Conservation (phyloP, 371 early-diverging fungal species). For the Mortierella polycephala region DNA sequence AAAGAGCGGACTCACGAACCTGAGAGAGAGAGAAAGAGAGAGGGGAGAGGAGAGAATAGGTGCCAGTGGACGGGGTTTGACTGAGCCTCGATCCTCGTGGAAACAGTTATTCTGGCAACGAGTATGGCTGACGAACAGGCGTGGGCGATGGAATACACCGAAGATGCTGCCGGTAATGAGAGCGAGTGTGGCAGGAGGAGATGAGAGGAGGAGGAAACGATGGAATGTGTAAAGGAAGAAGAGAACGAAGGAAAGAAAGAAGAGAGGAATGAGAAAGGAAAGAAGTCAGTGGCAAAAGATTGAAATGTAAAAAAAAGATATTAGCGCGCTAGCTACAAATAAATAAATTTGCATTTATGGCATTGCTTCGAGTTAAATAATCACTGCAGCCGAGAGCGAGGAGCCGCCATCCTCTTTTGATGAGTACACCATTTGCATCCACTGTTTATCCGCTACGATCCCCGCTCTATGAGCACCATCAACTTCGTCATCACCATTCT, state of each 20-base stretch:
- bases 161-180: background rate
- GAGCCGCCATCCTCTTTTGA: too few species aligned
- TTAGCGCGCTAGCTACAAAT: background rate
- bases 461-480: too few species aligned
- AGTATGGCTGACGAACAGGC: background rate
- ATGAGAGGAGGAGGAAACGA: background rate
- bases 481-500: too few species aligned
- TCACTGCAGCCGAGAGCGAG: too few species aligned
- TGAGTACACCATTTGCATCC: too few species aligned
- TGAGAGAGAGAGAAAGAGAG: background rate
- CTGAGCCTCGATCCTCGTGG: background rate
- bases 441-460: too few species aligned
- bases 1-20: background rate
- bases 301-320: background rate
- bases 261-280: background rate
- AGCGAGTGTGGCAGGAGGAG: background rate
- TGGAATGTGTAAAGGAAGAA: background rate
- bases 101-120: background rate
- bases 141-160: background rate
- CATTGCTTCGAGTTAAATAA: too few species aligned
- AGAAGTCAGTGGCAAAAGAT: background rate
- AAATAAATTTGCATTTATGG: too few species aligned
- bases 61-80: constrained; percentile 1
- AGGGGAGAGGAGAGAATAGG: constrained; percentile 7
- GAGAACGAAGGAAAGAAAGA: background rate